Evolutionary conservation across 2,329 filamentous ascomycete genomes (phyloP).

Genomic region (Beauveria scarabaeidicola): DNA sequence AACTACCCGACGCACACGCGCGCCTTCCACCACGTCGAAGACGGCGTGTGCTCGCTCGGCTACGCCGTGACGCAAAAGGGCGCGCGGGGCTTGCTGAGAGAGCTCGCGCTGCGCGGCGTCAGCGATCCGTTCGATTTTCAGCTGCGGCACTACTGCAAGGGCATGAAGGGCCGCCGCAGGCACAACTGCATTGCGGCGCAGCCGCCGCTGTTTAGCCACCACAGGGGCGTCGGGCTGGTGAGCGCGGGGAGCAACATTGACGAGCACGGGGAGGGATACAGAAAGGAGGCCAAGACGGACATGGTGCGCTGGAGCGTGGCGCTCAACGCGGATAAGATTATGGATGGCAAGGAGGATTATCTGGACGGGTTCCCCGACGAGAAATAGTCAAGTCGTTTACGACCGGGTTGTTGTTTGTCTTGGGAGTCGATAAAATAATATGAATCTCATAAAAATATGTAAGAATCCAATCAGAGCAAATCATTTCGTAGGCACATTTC

Average conservation of each 20-base stretch:
- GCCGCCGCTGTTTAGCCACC: constrained; percentile 37
- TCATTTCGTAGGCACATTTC: too few relatives aligned
- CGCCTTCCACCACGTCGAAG: constrained; percentile 30
- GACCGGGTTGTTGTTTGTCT: too few relatives aligned
- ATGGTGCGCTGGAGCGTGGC: constrained; percentile 12
- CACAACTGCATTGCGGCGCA: constrained; percentile 31
- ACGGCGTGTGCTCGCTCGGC: constrained; percentile 31
- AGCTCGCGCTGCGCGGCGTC: constrained; percentile 28
- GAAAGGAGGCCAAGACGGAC: constrained; percentile 15
- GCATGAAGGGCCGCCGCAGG: constrained; percentile 23
- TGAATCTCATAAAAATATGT: too few relatives aligned
- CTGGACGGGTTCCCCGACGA: neutral
- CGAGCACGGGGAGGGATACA: constrained; percentile 22
- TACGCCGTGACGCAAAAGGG: constrained; percentile 35
- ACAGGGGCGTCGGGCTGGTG: constrained; percentile 28
- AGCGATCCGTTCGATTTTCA: constrained; percentile 33
- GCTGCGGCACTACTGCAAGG: constrained; percentile 36
- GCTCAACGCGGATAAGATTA: constrained; percentile 4
- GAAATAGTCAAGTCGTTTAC: neutral
- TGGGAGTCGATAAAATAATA: too few relatives aligned
- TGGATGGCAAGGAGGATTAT: constrained; percentile 4
- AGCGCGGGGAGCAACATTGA: constrained; percentile 28
- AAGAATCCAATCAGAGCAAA: too few relatives aligned
- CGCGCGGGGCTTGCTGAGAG: constrained; percentile 31
- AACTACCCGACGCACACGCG: constrained; percentile 31